Percentiles rank a stretch among this genome's conserved stretches.
phyloP scores from a whole-genome alignment of 257 asterid species.

The Penstemon newberryi region DNA sequence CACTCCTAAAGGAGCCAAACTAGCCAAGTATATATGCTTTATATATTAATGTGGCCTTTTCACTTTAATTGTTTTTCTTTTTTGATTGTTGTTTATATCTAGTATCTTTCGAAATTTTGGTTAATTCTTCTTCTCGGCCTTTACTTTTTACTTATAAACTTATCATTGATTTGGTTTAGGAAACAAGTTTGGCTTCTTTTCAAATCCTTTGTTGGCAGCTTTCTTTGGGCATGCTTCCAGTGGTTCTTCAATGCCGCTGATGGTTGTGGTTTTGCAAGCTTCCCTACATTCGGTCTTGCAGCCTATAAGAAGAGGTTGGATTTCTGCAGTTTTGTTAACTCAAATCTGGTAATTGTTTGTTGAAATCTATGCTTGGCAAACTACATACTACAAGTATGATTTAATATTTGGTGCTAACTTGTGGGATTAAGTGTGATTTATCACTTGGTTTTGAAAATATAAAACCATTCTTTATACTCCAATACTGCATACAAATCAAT shows the following conservation, averaged over 20 bases:
- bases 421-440: not conserved
- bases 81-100: not conserved
- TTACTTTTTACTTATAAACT: not conserved
- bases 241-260: conserved; percentile 62
- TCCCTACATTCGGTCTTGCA: conserved; percentile 75
- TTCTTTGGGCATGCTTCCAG: conserved; percentile 44
- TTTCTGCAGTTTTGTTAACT: not conserved
- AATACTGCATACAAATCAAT: too few relatives aligned
- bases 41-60: too few relatives aligned
- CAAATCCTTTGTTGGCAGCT: conserved; percentile 57
- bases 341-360: not conserved
- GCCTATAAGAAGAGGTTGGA: conserved; percentile 48
- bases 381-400: too few relatives aligned
- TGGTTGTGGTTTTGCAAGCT: conserved; percentile 67
- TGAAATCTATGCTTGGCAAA: not conserved
- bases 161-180: conserved; percentile 28
- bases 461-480: not conserved
- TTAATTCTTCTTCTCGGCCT: not conserved
- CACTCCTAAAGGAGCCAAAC: conserved; percentile 33
- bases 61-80: not conserved
- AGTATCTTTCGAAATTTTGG: not conserved
- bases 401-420: too few relatives aligned
- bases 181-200: conserved; percentile 56
- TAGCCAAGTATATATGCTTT: conserved; percentile 27
- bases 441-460: not conserved